Evolutionary conservation across 225 moss, liverwort and hornwort species (phyloP).

Genomic region (Pseudoscleropodium purum): DNA sequence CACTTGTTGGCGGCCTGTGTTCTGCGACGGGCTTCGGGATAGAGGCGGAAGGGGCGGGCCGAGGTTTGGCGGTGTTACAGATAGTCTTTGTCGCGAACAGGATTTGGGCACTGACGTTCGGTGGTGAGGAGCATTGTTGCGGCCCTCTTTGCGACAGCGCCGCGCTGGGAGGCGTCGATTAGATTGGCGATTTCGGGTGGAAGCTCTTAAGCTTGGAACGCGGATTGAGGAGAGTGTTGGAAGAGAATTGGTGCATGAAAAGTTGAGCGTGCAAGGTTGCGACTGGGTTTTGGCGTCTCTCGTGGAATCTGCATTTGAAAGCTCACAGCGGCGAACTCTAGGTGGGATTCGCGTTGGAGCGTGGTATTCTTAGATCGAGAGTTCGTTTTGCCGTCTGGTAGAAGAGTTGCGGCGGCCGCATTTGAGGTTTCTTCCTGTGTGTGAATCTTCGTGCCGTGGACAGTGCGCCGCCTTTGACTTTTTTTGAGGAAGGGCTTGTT

Average conservation of each 20-base stretch:
- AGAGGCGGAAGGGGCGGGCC: neutral
- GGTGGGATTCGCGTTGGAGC: neutral
- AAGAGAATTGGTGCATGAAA: neutral
- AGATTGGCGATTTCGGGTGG: neutral
- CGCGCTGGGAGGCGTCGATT: neutral
- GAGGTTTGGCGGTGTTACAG: neutral
- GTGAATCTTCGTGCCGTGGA: conserved; percentile 13
- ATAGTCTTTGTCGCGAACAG: neutral
- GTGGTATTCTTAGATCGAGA: neutral
- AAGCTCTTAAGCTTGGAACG: neutral
- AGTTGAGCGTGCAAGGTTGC: neutral
- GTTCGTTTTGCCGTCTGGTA: neutral
- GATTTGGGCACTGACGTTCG: neutral
- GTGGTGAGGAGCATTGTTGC: conserved; percentile 7
- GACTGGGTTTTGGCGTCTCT: neutral
- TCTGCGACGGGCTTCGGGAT: conserved; percentile 1
- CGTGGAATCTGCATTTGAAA: conserved; percentile 8
- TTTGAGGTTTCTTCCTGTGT: neutral
- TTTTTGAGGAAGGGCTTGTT: neutral
- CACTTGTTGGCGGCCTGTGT: conserved; percentile 18
- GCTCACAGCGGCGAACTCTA: neutral
- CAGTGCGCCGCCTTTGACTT: conserved; percentile 20
- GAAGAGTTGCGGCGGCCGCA: neutral
- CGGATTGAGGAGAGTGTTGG: neutral
- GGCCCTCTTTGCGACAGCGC: neutral